Evolutionary conservation across 1,139 yeast species (phyloP).

Genomic region (Yamadazyma epiphylla): DNA sequence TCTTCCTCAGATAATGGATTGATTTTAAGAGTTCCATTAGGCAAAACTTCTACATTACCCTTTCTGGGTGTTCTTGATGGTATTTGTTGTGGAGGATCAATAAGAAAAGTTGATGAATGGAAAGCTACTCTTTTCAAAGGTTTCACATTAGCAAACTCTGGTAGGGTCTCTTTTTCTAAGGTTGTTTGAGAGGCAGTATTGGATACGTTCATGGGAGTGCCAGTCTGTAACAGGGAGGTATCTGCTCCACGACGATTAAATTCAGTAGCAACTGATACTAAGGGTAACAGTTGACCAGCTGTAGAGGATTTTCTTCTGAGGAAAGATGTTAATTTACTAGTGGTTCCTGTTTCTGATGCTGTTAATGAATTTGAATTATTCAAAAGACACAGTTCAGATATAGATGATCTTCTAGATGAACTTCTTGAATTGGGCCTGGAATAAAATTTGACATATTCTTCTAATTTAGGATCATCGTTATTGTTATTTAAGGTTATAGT

Average conservation of each 20-base stretch:
- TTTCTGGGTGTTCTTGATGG: slow-evolving; percentile 63
- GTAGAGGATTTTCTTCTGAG: slow-evolving; percentile 20
- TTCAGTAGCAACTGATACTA: slow-evolving; percentile 15
- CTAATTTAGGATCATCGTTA: slow-evolving; percentile 49
- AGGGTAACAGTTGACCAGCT: slow-evolving; percentile 8
- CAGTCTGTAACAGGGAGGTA: no score
- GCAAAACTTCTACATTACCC: slow-evolving; percentile 65
- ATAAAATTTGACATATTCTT: slow-evolving; percentile 54
- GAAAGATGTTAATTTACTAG: slow-evolving; percentile 23
- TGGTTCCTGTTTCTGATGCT: slow-evolving; percentile 1
- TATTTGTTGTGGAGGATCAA: slow-evolving; percentile 71
- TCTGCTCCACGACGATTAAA: slow-evolving; percentile 14
- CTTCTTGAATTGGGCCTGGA: slow-evolving; percentile 28
- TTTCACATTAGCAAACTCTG: slow-evolving; percentile 24
- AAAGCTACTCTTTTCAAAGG: slow-evolving; percentile 69
- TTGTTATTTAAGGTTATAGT: slow-evolving; percentile 1
- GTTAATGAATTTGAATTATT: slow-evolving; percentile 1
- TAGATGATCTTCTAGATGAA: slow-evolving; percentile 15
- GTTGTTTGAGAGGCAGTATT: not conserved
- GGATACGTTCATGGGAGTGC: no score
- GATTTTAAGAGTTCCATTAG: slow-evolving; percentile 57
- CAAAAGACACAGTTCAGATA: slow-evolving; percentile 12
- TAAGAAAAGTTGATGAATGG: slow-evolving; percentile 66
- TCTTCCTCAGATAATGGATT: slow-evolving; percentile 65
- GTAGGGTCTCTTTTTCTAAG: slow-evolving; percentile 8